Percentiles rank a stretch among this genome's conserved stretches.
phyloP scores from a whole-genome alignment of 2,329 filamentous ascomycete genomes.

The Thelonectria olida region DNA sequence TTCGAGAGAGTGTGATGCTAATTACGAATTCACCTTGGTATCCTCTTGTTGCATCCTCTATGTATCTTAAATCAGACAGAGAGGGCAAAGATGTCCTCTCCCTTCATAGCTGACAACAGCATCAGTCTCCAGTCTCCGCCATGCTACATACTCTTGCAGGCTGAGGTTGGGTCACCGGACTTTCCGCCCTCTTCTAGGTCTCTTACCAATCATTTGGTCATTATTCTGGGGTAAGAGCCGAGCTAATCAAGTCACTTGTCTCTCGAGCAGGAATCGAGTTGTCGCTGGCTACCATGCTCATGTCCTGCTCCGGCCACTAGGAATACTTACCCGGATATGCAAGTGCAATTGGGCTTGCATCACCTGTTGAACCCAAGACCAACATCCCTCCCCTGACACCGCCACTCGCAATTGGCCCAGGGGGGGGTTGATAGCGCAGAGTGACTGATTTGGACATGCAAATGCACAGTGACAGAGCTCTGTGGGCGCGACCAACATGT shows the following conservation, averaged over 20 bases:
- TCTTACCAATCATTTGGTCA: background rate
- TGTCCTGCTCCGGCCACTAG: slow-evolving; percentile 8
- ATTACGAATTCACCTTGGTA: background rate
- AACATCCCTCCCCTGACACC: background rate
- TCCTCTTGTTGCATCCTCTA: slow-evolving; percentile 4
- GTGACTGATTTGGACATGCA: background rate
- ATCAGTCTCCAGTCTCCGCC: slow-evolving; percentile 5
- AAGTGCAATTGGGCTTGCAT: slow-evolving; percentile 28
- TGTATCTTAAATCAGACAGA: background rate
- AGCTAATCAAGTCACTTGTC: background rate
- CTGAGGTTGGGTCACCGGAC: background rate
- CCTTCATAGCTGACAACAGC: background rate
- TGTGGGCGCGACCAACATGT: background rate
- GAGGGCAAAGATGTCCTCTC: background rate
- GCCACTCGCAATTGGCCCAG: background rate
- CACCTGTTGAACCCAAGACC: slow-evolving; percentile 11
- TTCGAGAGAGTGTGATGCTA: background rate
- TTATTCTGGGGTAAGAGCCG: background rate
- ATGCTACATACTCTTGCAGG: background rate
- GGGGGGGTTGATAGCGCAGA: background rate
- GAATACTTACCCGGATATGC: slow-evolving; percentile 24
- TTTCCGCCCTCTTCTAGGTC: background rate
- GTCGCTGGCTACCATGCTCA: background rate
- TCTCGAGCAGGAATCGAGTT: slow-evolving; percentile 1
- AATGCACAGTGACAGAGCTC: background rate